phyloP scores from a whole-genome alignment of 2,329 filamentous ascomycete genomes.

The Talaromyces sp. region DNA sequence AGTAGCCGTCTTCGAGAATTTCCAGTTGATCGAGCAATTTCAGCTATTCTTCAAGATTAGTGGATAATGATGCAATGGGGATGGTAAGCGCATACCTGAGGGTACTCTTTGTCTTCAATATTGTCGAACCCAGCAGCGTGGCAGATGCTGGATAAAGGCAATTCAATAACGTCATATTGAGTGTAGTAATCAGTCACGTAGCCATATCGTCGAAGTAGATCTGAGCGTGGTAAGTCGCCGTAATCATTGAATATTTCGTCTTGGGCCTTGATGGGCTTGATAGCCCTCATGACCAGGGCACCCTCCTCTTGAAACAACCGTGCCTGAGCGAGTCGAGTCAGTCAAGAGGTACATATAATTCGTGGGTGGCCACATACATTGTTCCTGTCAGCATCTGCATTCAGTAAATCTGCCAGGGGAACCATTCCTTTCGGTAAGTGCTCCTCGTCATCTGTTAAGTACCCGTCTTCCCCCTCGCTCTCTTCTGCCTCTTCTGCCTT shows the following conservation, averaged over 20 bases:
- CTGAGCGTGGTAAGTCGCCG: slow-evolving; percentile 75
- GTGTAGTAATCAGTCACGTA: slow-evolving; percentile 77
- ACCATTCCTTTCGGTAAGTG: slow-evolving; percentile 76
- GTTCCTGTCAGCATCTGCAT: slow-evolving; percentile 77
- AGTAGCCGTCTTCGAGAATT: slow-evolving; percentile 70
- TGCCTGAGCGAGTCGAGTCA: slow-evolving; percentile 37
- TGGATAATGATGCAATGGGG: not conserved
- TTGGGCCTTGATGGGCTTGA: slow-evolving; percentile 64
- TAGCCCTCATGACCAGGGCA: slow-evolving; percentile 65
- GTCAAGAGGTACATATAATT: not conserved
- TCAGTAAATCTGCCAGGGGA: slow-evolving; percentile 83
- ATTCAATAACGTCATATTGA: slow-evolving; percentile 77
- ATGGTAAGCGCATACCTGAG: slow-evolving; percentile 6
- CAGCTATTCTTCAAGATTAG: slow-evolving; percentile 29
- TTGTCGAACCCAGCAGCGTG: slow-evolving; percentile 33
- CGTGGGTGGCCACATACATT: slow-evolving; percentile 55
- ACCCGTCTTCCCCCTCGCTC: slow-evolving; percentile 51
- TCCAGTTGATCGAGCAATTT: slow-evolving; percentile 59
- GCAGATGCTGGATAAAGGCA: slow-evolving; percentile 61
- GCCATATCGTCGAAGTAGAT: slow-evolving; percentile 78
- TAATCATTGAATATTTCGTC: slow-evolving; percentile 88
- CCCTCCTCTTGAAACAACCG: slow-evolving; percentile 59
- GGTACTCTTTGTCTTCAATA: slow-evolving; percentile 12
- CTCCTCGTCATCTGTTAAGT: slow-evolving; percentile 61
- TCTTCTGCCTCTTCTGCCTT: slow-evolving; percentile 56